These are phyloP conservation scores for Eucalyptus regnans DNA, from an alignment of 345 rosid genomes.

Conservation along the genomic window DNA sequence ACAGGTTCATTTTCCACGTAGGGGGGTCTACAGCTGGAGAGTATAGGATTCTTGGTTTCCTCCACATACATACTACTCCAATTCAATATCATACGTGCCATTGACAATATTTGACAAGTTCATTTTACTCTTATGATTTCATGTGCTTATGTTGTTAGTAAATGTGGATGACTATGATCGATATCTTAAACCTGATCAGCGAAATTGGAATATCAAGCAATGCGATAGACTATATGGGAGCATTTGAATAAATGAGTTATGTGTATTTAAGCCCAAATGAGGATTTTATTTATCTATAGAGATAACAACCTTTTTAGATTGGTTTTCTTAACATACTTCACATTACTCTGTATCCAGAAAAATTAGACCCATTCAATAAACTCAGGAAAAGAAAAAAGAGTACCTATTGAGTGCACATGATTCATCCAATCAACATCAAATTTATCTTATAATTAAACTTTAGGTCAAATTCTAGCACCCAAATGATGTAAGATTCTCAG, in stretches of 20 bases:
- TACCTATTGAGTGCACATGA: neutral
- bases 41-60: neutral
- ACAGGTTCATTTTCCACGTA: neutral
- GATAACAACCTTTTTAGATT: neutral
- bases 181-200: neutral
- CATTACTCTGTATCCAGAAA: neutral
- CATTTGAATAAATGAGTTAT: neutral
- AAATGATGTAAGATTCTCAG: neutral
- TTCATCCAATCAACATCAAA: neutral
- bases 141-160: neutral
- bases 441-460: neutral
- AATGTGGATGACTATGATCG: neutral
- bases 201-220: neutral
- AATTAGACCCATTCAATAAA: neutral
- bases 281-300: neutral
- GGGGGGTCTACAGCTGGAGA: neutral
- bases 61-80: neutral
- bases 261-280: neutral
- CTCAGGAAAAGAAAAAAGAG: neutral
- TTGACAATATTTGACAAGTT: neutral
- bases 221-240: fast-evolving
- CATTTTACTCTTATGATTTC: neutral
- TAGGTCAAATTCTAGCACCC: neutral
- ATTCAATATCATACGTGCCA: neutral
- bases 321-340: neutral